Conservation (phyloP, 805 yeast genomes). For the Naumovozyma dairenensis region DNA sequence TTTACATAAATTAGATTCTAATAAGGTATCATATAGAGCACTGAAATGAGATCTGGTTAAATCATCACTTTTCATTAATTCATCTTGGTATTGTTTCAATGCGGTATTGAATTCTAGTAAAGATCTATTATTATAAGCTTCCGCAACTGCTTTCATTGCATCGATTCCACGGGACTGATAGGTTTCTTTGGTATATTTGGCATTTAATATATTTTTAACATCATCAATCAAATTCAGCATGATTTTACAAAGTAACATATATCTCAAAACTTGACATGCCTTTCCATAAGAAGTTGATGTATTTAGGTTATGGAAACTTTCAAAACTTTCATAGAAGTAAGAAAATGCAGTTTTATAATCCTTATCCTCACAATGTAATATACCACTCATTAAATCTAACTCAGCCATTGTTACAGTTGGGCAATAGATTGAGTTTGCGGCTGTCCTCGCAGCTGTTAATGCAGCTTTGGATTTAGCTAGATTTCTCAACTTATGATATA, state of each 20-base stretch:
- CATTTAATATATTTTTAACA: slow-evolving; percentile 63
- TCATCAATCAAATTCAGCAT: slow-evolving; percentile 86
- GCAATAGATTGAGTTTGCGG: slow-evolving; percentile 94
- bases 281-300: slow-evolving; percentile 47
- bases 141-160: slow-evolving; percentile 89
- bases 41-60: slow-evolving; percentile 87
- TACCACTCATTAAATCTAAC: slow-evolving; percentile 89
- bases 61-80: slow-evolving; percentile 75
- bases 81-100: slow-evolving; percentile 56
- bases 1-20: slow-evolving; percentile 87
- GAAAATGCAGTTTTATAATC: slow-evolving; percentile 95
- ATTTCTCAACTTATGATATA: slow-evolving; percentile 84
- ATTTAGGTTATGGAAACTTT: slow-evolving; percentile 56
- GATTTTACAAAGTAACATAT: slow-evolving; percentile 85
- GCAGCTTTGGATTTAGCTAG: slow-evolving; percentile 87
- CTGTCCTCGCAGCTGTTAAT: slow-evolving; percentile 87
- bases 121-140: slow-evolving; percentile 83
- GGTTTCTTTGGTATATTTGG: slow-evolving; percentile 57
- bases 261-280: slow-evolving; percentile 74
- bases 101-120: slow-evolving; percentile 86
- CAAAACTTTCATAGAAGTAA: slow-evolving; percentile 90
- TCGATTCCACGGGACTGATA: slow-evolving; percentile 80
- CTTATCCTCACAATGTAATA: slow-evolving; percentile 90
- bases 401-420: slow-evolving; percentile 93
- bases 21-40: slow-evolving; percentile 82